Base-by-base conservation (phyloP, 805 yeast genomes). In the Saccharomycopsis sp. region DNA sequence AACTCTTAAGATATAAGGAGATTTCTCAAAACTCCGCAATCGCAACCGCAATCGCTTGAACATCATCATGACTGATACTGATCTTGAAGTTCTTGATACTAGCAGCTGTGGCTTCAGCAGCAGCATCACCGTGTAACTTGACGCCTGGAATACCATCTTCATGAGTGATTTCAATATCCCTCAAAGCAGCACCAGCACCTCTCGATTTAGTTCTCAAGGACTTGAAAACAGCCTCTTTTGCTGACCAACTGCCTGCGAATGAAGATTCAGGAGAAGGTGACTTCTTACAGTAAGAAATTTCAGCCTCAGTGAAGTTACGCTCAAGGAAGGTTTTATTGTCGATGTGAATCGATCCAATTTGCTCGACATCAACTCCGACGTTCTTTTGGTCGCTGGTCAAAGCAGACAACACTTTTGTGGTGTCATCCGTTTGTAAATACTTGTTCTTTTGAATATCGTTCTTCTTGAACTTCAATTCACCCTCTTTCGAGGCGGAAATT, bases 211-310 rank as follows among this genome's bases (percentile, higher is more conserved):
- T 96, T 62, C 94, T 92, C 69, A 94, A 78, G 19, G 97, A 89
- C 78, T 94, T 94, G 85, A 94, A 94, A 41, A 92, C 97, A 50
- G 99, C 99, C 77, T 94, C 99, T 76, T 94, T 94, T 52, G 99
- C 99, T 29, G 97, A 89, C 99, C 99, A 94, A 51, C 96, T 87
- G 53, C 99, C 99, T 25, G 99, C 91, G 74, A 81, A 94, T 2
- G 97, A 89, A 14, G 98, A 89, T 68, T 84, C 87, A 55, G 94
- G 89, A 64, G 80, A 79, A 50, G 97, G 78, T 34, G 97, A 84
- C 38, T 76, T 69, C 61, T 73, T 65, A 73, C 97, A 91, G 79
- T 94, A 94, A 41, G 75, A 77, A 65, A 86, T 85, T 78, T 94
- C 99, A 17, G 73, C 77, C 5, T 70, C 76, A 52, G 98, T 92